Percentiles rank a stretch among this genome's conserved stretches.
phyloP scores from a whole-genome alignment of 2,329 filamentous ascomycete species.

The Ophiostoma fasciatum region DNA sequence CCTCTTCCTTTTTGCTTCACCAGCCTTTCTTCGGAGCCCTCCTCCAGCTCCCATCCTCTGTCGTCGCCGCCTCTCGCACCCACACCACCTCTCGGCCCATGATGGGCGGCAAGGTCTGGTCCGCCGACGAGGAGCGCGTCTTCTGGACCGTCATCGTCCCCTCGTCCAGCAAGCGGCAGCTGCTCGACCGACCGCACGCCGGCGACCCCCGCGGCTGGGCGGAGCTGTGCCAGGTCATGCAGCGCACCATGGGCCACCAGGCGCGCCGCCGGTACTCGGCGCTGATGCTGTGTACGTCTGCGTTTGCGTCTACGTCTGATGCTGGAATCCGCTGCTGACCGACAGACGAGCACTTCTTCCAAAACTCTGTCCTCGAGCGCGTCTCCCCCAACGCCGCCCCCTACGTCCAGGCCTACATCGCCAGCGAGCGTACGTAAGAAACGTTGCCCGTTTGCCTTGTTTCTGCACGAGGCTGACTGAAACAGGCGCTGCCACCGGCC shows the following conservation, averaged over 20 bases:
- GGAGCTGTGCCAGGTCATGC: slow-evolving; percentile 12
- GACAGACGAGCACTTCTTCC: slow-evolving; percentile 20
- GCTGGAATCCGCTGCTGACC: too few species aligned
- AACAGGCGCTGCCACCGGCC: not conserved
- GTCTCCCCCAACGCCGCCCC: slow-evolving; percentile 14
- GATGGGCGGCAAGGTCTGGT: slow-evolving; percentile 39
- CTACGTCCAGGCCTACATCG: slow-evolving; percentile 9
- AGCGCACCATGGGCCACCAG: slow-evolving; percentile 9
- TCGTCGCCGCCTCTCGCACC: not conserved
- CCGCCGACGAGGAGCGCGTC: slow-evolving; percentile 28
- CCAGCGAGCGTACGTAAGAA: slow-evolving; percentile 6
- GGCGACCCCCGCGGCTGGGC: slow-evolving; percentile 13
- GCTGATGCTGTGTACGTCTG: slow-evolving; percentile 16
- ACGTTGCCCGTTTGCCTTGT: too few species aligned
- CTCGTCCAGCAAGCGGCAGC: slow-evolving; percentile 15
- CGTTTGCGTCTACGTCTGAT: not conserved
- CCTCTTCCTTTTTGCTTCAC: not conserved
- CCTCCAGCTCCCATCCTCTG: not conserved
- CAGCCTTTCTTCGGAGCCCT: too few species aligned
- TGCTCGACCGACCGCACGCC: slow-evolving; percentile 3
- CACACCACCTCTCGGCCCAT: not conserved
- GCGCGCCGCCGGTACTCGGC: slow-evolving; percentile 16
- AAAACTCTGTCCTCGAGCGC: slow-evolving; percentile 14
- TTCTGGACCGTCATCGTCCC: slow-evolving; percentile 28
- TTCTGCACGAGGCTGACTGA: not conserved